phyloP scores from a whole-genome alignment of 192 early-diverging fungal genomes.

The Rhizophagus sp. region DNA sequence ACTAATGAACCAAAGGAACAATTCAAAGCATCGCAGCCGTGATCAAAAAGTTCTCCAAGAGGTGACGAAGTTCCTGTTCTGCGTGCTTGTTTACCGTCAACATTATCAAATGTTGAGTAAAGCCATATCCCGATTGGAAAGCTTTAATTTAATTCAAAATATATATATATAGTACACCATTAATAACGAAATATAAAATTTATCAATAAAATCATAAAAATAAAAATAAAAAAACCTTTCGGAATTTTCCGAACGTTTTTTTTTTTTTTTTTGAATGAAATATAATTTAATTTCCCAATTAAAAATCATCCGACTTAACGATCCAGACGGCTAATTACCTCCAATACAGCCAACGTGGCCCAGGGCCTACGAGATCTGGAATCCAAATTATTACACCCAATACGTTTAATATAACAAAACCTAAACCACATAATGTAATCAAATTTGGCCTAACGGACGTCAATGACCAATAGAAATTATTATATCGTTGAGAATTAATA shows the following conservation, averaged over 20 bases:
- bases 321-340: conserved; percentile 33
- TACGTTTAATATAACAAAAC: conserved; percentile 77
- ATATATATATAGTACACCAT: background rate
- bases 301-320: background rate
- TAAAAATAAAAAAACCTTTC: background rate
- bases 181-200: background rate
- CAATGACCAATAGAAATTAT: background rate
- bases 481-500: background rate
- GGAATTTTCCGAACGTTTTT: conserved; percentile 11
- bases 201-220: background rate
- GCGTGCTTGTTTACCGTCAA: conserved; percentile 84
- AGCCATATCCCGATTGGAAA: conserved; percentile 81
- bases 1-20: conserved; percentile 75
- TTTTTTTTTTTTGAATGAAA: too few relatives aligned
- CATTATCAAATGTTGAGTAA: conserved; percentile 89
- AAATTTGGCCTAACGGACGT: conserved; percentile 66
- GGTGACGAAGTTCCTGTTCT: conserved; percentile 76
- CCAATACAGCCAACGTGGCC: conserved; percentile 69
- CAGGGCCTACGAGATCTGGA: conserved; percentile 69
- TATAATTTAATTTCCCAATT: too few relatives aligned
- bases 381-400: conserved; percentile 66
- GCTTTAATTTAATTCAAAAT: conserved; percentile 46
- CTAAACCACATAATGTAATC: conserved; percentile 78
- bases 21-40: conserved; percentile 87
- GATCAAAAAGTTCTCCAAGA: conserved; percentile 84